phyloP scores from a whole-genome alignment of 1,139 yeast species.

The Debaryomyces psychrophilus region DNA sequence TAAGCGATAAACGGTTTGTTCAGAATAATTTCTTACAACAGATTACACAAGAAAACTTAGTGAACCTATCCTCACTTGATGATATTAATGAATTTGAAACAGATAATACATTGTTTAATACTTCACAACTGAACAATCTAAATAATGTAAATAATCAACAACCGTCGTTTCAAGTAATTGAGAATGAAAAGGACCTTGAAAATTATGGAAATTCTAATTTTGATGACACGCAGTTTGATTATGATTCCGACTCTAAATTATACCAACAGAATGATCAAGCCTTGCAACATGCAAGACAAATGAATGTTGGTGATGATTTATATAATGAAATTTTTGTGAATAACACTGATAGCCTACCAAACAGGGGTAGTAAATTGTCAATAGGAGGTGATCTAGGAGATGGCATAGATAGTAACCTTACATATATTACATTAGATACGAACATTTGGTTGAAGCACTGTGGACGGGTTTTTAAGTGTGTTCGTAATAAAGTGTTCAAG shows the following conservation, averaged over 20 bases:
- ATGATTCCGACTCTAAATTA: slow-evolving; percentile 19
- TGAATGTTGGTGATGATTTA: slow-evolving; percentile 23
- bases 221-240: slow-evolving; percentile 25
- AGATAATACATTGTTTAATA: slow-evolving; percentile 33
- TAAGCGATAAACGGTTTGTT: slow-evolving; percentile 47
- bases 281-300: slow-evolving; percentile 15
- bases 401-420: slow-evolving; percentile 55
- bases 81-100: slow-evolving; percentile 18
- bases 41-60: slow-evolving; percentile 32
- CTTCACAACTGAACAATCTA: slow-evolving; percentile 14
- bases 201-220: slow-evolving; percentile 20
- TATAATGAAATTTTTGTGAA: slow-evolving; percentile 31
- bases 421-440: slow-evolving; percentile 71
- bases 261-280: slow-evolving; percentile 26
- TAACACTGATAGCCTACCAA: slow-evolving; percentile 24
- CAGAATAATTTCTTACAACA: slow-evolving; percentile 46
- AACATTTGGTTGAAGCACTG: slow-evolving; percentile 83
- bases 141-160: slow-evolving; percentile 19
- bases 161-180: slow-evolving; percentile 18
- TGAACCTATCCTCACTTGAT: slow-evolving; percentile 11
- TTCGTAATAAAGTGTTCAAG: slow-evolving; percentile 60
- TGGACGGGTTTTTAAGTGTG: slow-evolving; percentile 72
- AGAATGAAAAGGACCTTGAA: slow-evolving; percentile 17
- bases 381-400: slow-evolving; percentile 49
- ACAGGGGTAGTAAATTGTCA: slow-evolving; percentile 14